phyloP scores from a whole-genome alignment of 108 stramenopile species.

The Stephanodiscus triporus region DNA sequence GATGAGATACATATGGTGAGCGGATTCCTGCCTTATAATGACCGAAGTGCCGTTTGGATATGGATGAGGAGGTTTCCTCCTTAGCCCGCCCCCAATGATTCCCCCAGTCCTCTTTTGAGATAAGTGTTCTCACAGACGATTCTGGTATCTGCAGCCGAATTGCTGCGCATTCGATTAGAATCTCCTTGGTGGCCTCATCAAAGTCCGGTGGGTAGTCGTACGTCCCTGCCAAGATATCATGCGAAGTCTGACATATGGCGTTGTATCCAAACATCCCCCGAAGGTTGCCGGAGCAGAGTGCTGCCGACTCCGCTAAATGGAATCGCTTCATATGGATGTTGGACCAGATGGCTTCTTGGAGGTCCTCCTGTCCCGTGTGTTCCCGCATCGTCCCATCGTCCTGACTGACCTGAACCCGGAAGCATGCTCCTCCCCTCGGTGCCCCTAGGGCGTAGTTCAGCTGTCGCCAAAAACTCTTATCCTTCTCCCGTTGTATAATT shows the following conservation, averaged over 20 bases:
- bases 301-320: too few relatives aligned
- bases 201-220: too few relatives aligned
- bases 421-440: neutral
- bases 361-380: neutral
- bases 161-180: too few relatives aligned
- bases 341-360: too few relatives aligned
- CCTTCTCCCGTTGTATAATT: constrained; percentile 13
- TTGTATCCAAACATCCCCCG: too few relatives aligned
- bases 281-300: too few relatives aligned
- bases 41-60: constrained; percentile 3
- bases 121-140: neutral
- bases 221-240: neutral
- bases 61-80: constrained; percentile 11
- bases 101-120: constrained; percentile 1
- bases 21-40: neutral
- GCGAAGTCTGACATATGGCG: too few relatives aligned
- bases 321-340: too few relatives aligned
- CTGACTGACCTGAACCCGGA: neutral
- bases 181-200: too few relatives aligned
- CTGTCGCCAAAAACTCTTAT: constrained; percentile 4
- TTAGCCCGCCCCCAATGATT: too few relatives aligned
- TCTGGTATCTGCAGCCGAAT: neutral
- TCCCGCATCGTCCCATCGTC: neutral
- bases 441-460: neutral
- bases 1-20: too few relatives aligned